Conservation (phyloP, 73 alveolate species). For the Paramecium sexaurelia region DNA sequence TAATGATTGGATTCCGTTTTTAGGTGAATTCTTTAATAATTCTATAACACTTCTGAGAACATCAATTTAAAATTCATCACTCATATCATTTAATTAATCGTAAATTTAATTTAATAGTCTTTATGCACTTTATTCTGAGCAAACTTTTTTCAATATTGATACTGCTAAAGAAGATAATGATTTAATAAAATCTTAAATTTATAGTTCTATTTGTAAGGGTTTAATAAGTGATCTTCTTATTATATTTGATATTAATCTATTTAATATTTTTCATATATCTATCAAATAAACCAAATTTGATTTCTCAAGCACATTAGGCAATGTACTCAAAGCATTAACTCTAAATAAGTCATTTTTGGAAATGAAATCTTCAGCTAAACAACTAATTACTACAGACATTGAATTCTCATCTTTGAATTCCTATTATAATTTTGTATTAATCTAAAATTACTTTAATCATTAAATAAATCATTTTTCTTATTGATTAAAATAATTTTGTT, state of each 20-base stretch:
- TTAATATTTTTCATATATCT: constrained; percentile 62
- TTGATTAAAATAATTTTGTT: constrained; percentile 53
- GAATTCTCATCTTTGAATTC: constrained; percentile 68
- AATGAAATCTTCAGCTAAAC: constrained; percentile 54
- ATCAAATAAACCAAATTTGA: constrained; percentile 61
- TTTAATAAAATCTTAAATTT: constrained; percentile 43
- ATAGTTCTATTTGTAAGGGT: constrained; percentile 5
- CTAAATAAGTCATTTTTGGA: constrained; percentile 61
- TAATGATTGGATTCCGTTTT: constrained; percentile 54
- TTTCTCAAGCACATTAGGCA: constrained; percentile 47
- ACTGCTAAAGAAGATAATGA: constrained; percentile 65
- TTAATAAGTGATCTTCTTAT: constrained; percentile 59
- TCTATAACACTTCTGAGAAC: constrained; percentile 63
- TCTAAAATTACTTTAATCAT: constrained; percentile 59
- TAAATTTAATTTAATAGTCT: constrained; percentile 35
- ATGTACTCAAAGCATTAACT: constrained; percentile 61
- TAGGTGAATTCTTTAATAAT: constrained; percentile 32
- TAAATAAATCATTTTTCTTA: constrained; percentile 64
- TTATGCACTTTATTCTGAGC: constrained; percentile 46
- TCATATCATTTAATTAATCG: constrained; percentile 59
- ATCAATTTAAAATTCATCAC: constrained; percentile 68
- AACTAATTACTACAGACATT: constrained; percentile 49
- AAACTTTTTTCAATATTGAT: constrained; percentile 59
- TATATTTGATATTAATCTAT: constrained; percentile 53
- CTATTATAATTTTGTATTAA: not conserved